Conservation (phyloP, 495 filamentous ascomycete genomes). For the Aspergillus campestris region DNA sequence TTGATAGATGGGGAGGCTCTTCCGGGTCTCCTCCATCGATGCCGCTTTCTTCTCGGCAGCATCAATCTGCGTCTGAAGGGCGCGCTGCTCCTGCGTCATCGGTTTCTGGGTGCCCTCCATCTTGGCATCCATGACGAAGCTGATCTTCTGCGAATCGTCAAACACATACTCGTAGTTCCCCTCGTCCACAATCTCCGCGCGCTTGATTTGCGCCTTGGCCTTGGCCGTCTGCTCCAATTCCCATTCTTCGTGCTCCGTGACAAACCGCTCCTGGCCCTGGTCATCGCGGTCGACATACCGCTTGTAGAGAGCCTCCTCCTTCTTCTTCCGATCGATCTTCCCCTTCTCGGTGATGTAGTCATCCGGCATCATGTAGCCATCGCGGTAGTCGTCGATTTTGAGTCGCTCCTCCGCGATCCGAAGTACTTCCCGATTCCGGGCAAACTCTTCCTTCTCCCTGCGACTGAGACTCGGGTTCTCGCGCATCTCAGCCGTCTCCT, state of each 20-base stretch:
- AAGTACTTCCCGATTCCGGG: constrained; percentile 79
- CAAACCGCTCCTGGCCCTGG: constrained; percentile 76
- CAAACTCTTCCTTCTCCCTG: constrained; percentile 82
- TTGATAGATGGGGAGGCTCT: constrained; percentile 82
- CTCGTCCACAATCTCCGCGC: constrained; percentile 66
- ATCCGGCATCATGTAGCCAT: constrained; percentile 90
- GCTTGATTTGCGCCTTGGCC: constrained; percentile 77
- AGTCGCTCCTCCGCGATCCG: constrained; percentile 81
- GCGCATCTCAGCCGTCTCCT: constrained; percentile 76
- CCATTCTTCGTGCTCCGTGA: constrained; percentile 96
- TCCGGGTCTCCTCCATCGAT: constrained; percentile 84
- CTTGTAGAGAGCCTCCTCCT: constrained; percentile 83
- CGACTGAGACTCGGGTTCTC: constrained; percentile 67
- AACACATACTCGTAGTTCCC: constrained; percentile 93
- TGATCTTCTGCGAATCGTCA: constrained; percentile 80
- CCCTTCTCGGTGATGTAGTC: constrained; percentile 92
- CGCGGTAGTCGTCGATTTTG: constrained; percentile 81
- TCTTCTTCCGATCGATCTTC: constrained; percentile 82
- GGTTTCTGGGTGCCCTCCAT: constrained; percentile 58
- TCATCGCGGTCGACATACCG: constrained; percentile 87
- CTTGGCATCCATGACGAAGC: constrained; percentile 70
- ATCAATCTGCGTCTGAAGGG: constrained; percentile 70
- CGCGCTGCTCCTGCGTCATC: constrained; percentile 68
- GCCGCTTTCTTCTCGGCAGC: constrained; percentile 78
- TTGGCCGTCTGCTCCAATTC: constrained; percentile 85